A percentile compares a stretch with the other conserved stretches of the same genome.
These are phyloP conservation scores for Pseudevernia furfuracea DNA, from an alignment of 495 filamentous ascomycete genomes.

Conservation along the genomic window DNA sequence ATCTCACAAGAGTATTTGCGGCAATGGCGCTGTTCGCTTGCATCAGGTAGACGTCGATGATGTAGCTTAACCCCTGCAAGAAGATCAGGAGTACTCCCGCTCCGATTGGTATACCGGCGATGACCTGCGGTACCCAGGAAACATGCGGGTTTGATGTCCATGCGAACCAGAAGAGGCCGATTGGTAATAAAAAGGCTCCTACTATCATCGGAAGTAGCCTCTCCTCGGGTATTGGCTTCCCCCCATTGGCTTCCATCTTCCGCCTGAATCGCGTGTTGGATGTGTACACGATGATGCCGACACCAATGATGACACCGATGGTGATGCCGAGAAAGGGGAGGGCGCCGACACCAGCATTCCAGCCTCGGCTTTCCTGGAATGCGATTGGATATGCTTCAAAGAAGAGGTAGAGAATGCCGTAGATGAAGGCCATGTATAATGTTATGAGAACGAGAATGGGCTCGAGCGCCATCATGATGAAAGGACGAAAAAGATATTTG, in stretches of 20 bases:
- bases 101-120: conserved; percentile 31
- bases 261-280: conserved; percentile 34
- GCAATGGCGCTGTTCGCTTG: conserved; percentile 43
- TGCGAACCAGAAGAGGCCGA: conserved; percentile 50
- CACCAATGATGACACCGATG: conserved; percentile 41
- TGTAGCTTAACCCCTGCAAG: conserved; percentile 42
- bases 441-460: conserved; percentile 42
- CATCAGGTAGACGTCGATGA: conserved; percentile 48
- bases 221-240: conserved; percentile 37
- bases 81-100: conserved; percentile 36
- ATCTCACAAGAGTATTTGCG: conserved; percentile 41
- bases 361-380: conserved; percentile 42
- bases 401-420: conserved; percentile 41
- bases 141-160: conserved; percentile 39
- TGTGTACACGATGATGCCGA: conserved; percentile 41
- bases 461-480: conserved; percentile 42
- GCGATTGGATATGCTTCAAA: conserved; percentile 48
- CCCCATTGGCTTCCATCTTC: conserved; percentile 24
- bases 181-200: conserved; percentile 42
- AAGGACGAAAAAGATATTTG: conserved; percentile 32
- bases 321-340: conserved; percentile 50
- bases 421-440: conserved; percentile 44
- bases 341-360: conserved; percentile 36
- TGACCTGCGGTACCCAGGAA: conserved; percentile 29
- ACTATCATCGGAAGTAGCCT: conserved; percentile 46